These are phyloP conservation scores for Trypethelium eluteriae DNA, from an alignment of 495 filamentous ascomycete genomes.

Conservation along the genomic window DNA sequence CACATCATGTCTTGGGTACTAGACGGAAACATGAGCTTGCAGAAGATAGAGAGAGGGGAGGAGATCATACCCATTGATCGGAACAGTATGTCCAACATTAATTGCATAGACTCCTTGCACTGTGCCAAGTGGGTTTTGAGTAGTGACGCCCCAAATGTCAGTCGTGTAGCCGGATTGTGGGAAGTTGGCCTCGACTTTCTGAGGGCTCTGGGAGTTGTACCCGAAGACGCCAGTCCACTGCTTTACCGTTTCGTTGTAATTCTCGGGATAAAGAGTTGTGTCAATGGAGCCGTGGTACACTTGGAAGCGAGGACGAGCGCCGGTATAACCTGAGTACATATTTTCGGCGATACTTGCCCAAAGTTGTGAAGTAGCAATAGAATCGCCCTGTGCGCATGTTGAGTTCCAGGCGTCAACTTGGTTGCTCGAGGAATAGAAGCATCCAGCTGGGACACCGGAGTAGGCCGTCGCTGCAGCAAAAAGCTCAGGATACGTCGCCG, in stretches of 20 bases:
- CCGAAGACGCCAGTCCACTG: slow-evolving; percentile 52
- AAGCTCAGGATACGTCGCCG: slow-evolving; percentile 50
- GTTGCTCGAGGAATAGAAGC: slow-evolving; percentile 44
- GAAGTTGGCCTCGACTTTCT: slow-evolving; percentile 33
- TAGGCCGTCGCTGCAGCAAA: slow-evolving; percentile 52
- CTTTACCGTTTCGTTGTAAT: slow-evolving; percentile 48
- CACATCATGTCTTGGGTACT: slow-evolving; percentile 21
- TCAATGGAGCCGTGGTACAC: slow-evolving; percentile 50
- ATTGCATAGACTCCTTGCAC: slow-evolving; percentile 21
- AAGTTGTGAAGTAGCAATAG: slow-evolving; percentile 39
- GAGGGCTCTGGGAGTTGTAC: slow-evolving; percentile 22
- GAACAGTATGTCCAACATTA: slow-evolving; percentile 24
- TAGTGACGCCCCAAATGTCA: slow-evolving; percentile 21
- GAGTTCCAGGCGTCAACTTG: slow-evolving; percentile 45
- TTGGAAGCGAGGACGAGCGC: slow-evolving; percentile 49
- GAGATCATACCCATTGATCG: slow-evolving; percentile 15
- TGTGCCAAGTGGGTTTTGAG: slow-evolving; percentile 16
- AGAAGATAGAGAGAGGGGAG: not conserved
- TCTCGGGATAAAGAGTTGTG: slow-evolving; percentile 41
- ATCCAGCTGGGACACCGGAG: slow-evolving; percentile 54
- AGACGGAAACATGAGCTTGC: no score
- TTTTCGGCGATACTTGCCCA: slow-evolving; percentile 46
- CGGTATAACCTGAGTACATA: slow-evolving; percentile 49
- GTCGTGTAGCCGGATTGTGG: slow-evolving; percentile 37
- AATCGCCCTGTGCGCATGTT: slow-evolving; percentile 46